A percentile compares a stretch with the other conserved stretches of the same genome.
Evolutionary conservation across 371 early-diverging fungal genomes (phyloP).

Genomic region (Zychaea mexicana): DNA sequence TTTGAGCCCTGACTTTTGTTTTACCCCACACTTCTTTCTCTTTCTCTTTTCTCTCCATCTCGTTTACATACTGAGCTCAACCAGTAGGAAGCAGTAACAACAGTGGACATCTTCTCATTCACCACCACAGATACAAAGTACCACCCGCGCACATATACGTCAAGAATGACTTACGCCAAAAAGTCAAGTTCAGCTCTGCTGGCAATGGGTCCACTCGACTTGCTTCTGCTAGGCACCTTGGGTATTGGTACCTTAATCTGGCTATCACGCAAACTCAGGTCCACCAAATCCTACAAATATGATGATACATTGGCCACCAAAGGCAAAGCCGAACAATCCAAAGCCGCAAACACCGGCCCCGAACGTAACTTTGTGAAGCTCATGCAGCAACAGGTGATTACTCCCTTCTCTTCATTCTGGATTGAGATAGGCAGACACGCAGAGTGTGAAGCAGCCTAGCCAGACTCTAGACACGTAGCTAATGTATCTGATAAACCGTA

Average conservation of each 20-base stretch:
- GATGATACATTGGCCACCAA: neutral
- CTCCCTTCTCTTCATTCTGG: too few species aligned
- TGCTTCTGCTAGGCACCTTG: slow-evolving; percentile 14
- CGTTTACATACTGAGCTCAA: too few species aligned
- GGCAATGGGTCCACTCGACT: slow-evolving; percentile 11
- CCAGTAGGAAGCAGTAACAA: too few species aligned
- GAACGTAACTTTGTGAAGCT: slow-evolving; percentile 66
- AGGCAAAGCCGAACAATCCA: neutral
- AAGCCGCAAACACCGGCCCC: slow-evolving; percentile 15
- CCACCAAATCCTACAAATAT: neutral
- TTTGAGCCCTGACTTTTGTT: slow-evolving; percentile 3
- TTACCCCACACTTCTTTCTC: neutral
- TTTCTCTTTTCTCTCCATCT: neutral
- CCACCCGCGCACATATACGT: too few species aligned
- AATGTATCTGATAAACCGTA: too few species aligned
- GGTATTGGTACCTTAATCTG: slow-evolving; percentile 13
- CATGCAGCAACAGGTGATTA: slow-evolving; percentile 58
- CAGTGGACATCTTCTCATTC: too few species aligned
- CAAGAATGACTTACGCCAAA: neutral
- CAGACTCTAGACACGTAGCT: too few species aligned
- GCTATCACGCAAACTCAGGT: neutral
- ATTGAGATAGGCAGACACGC: too few species aligned
- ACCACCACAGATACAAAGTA: too few species aligned
- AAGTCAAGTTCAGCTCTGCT: neutral
- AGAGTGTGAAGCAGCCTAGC: too few species aligned